Evolutionary conservation across 352 stramenopile genomes (phyloP).

Genomic region (Saprolegnia parasitica): DNA sequence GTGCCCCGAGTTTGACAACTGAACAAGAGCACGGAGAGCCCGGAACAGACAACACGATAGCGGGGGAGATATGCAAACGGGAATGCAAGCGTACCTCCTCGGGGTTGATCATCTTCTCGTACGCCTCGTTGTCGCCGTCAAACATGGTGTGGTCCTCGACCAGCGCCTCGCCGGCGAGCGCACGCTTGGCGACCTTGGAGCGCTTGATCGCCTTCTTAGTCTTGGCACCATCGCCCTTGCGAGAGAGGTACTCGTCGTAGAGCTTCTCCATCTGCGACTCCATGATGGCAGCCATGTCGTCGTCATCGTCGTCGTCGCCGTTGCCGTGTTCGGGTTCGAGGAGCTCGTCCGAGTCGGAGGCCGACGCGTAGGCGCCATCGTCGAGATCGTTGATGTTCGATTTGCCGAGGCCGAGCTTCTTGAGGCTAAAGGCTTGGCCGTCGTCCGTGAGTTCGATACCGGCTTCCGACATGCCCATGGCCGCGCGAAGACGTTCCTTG

Average conservation of each 20-base stretch:
- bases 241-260: conserved; percentile 76
- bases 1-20: conserved; percentile 90
- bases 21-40: conserved; percentile 72
- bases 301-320: conserved; percentile 58
- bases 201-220: conserved; percentile 82
- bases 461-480: conserved; percentile 77
- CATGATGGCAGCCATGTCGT: conserved; percentile 70
- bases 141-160: conserved; percentile 79
- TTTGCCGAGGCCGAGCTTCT: conserved; percentile 71
- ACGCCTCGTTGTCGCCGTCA: conserved; percentile 70
- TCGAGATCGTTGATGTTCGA: conserved; percentile 73
- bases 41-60: conserved; percentile 20
- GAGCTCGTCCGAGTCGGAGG: conserved; percentile 39
- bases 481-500: conserved; percentile 74
- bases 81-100: conserved; percentile 58
- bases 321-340: conserved; percentile 35
- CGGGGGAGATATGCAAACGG: neutral
- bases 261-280: conserved; percentile 82
- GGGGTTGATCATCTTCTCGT: conserved; percentile 83
- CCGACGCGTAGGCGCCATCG: conserved; percentile 46
- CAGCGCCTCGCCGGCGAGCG: conserved; percentile 69
- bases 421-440: conserved; percentile 74
- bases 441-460: conserved; percentile 78
- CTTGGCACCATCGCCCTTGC: conserved; percentile 73
- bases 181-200: conserved; percentile 78